Percentiles rank a stretch among this genome's conserved stretches.
Evolutionary conservation across 768 basidiomycete species (phyloP).

Genomic region (Psilocybe tampanensis): DNA sequence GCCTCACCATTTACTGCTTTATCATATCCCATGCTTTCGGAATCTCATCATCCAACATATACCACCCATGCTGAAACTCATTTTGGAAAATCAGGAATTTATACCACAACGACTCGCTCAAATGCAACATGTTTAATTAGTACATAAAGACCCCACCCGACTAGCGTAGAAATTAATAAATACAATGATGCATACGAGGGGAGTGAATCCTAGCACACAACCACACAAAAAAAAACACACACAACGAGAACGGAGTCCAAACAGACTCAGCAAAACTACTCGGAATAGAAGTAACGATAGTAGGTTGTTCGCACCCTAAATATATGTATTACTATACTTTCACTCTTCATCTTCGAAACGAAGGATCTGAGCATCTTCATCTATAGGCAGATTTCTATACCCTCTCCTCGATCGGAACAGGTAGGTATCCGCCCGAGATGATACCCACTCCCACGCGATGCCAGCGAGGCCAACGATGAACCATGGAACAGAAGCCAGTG

Average conservation of each 20-base stretch:
- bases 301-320: background rate
- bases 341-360: conserved; percentile 79
- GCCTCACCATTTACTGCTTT: too few species aligned
- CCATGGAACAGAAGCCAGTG: conserved; percentile 88
- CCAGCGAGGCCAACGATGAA: conserved; percentile 80
- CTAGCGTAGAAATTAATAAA: conserved; percentile 8
- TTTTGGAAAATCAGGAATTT: background rate
- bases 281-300: too few species aligned
- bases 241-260: too few species aligned
- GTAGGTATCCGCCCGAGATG: conserved; percentile 45
- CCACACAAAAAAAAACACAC: background rate
- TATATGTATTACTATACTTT: background rate
- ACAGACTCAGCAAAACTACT: too few species aligned
- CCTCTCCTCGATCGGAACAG: conserved; percentile 58
- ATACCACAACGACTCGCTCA: background rate
- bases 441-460: conserved; percentile 70
- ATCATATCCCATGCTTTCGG: background rate
- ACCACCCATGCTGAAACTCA: background rate
- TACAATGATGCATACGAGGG: conserved; percentile 3
- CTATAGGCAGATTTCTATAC: conserved; percentile 77
- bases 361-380: conserved; percentile 87
- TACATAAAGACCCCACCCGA: background rate
- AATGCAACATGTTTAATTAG: background rate
- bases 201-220: background rate
- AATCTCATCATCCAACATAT: background rate